Base-by-base conservation (phyloP, 805 yeast genomes). In the Diddensiella caesifluorescens region DNA sequence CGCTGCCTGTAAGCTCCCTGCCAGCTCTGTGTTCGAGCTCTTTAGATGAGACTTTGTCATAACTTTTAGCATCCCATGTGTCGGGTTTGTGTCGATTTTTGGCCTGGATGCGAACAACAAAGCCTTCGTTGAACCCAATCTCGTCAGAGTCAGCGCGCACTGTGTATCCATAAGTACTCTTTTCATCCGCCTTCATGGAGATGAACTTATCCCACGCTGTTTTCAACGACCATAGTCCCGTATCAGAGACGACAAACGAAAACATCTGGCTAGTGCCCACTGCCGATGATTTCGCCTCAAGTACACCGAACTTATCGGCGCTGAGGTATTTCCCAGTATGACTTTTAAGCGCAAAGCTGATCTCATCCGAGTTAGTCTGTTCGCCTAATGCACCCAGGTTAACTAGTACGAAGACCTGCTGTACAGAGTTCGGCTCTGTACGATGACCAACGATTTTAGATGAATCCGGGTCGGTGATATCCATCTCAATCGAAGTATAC, bases 321-420 rank as follows among this genome's bases (percentile, higher is more conserved):
- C 55, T 38, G 4, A 62, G 39, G 41, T 60, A 66, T 36, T 54
- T 57, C 1, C 62, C 64, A 15, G 46, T 32, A 5, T 54, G 39
- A 2, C 59, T 51, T 42, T 61, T 63, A 34, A 65, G 39, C 0
- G 68, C 55, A 21, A 59, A 31, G n/a, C n/a, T n/a, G n/a, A n/a
- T n/a, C 25, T 30, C 44, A 1, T 47, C 38, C 15, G 46, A 39
- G 7, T 46, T 39, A 9, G 46, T 50, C 5, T 41, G 21, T 3
- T 37, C 32, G 23, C 36, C 31, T 10, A 34, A 33, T 9, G 43
- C 45, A 6, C 45, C 27, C 4, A 62, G 28, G 0, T 55, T 40
- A 0, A 46, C 41, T 5, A 54, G 40, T 4, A 63, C 53, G 34
- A 66, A 58, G 3, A 66, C 70, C 31, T 64, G 68, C 25, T 52